These are phyloP conservation scores for Geotrichum phurueaensis DNA, from an alignment of 1,139 yeast species.

Conservation along the genomic window DNA sequence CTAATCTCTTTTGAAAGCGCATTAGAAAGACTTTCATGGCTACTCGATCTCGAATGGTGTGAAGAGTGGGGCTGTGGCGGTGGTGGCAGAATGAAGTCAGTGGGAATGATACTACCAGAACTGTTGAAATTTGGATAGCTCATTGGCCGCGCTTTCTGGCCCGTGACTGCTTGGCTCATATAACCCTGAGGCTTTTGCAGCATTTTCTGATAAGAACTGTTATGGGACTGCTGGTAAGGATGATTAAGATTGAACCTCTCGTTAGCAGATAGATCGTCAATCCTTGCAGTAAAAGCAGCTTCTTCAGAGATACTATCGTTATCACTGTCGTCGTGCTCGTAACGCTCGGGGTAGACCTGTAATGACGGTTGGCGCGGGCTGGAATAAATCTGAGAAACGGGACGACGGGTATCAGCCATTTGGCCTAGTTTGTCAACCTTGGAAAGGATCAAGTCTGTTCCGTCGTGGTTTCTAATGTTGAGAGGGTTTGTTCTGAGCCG, in stretches of 20 bases:
- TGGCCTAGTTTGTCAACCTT: constrained; percentile 13
- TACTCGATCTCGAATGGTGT: constrained; percentile 8
- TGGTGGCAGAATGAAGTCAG: neutral
- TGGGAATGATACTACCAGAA: constrained; percentile 1
- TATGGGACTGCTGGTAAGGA: neutral
- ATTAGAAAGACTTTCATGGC: constrained; percentile 7
- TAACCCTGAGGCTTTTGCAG: neutral
- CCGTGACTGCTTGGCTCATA: neutral
- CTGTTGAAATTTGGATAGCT: constrained; percentile 8
- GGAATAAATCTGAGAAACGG: constrained; percentile 10
- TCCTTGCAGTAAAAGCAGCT: neutral
- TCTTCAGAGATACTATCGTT: constrained; percentile 14
- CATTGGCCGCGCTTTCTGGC: constrained; percentile 10
- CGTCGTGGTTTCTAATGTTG: constrained; percentile 14
- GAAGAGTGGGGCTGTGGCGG: neutral
- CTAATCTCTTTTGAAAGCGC: constrained; percentile 8
- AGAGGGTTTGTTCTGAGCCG: constrained; percentile 13
- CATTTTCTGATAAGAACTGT: neutral
- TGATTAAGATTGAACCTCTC: neutral
- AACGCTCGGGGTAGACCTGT: neutral
- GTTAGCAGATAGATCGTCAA: neutral
- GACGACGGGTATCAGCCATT: constrained; percentile 13
- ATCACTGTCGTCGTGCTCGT: constrained; percentile 9
- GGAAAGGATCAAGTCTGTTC: constrained; percentile 14
- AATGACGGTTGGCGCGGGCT: neutral